Evolutionary conservation across 371 early-diverging fungal species (phyloP), one percentile per base, ranked within the genome.

Genomic region (Mortierella sp.): DNA sequence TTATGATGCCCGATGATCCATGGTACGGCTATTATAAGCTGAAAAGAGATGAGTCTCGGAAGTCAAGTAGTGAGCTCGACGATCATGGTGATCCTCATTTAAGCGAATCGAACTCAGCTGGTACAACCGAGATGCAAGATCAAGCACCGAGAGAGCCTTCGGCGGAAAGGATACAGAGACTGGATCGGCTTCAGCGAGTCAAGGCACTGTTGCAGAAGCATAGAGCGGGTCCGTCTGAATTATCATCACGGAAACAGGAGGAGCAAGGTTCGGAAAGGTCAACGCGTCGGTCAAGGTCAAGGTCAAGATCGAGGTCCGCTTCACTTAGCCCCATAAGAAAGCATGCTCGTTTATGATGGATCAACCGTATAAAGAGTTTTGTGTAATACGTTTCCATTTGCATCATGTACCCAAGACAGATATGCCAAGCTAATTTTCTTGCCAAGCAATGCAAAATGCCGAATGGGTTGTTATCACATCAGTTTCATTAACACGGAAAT

Each of bases 141-240:
- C 37, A 34, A 34, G 37, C 7, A 4, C 37, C 7, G 2, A 15
- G 21, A 21, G 14, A 48, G 49, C 14, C 37, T 11, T 34, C 37
- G 7, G 46, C 57, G 21, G 32, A 26, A 14, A 46, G 46, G 24
- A 43, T 31, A 44, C 62, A 52, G 37, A 56, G 59, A 32, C 52
- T 66, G 14, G 72, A 72, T 34, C 60, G 72, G 4, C 46, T 72
- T 14, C 66, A 72, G 43, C 21, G 72, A 31, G 61, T 72, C 9
- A 65, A 54, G 41, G 72, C 65, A 37, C 46, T 72, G 24, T 44
- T 72, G 32, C 51, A 58, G 44, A 72, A 56, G 24, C 64, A 60
- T 9, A 60, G 47, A 34, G 6, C 32, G 21, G 47, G 31, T 39
- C 44, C 17, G 31, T 26, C 24, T 9, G 30, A 15, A 27, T 2